A percentile compares a stretch with the other conserved stretches of the same genome.
These are phyloP conservation scores for Saprolegnia diclina DNA, from an alignment of 352 stramenopile species.

Conservation along the genomic window DNA sequence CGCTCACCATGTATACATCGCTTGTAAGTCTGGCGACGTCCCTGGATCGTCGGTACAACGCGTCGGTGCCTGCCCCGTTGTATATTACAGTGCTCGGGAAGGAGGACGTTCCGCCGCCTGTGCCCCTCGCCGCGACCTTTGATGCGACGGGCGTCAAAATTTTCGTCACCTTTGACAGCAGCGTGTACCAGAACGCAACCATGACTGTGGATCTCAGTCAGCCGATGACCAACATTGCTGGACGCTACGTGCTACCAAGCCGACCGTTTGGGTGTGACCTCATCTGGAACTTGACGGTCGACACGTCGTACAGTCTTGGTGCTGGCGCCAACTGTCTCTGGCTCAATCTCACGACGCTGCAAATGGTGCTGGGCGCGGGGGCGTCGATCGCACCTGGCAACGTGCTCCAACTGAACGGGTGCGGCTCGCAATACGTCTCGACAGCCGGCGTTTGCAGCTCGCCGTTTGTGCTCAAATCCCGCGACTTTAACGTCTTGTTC, in stretches of 20 bases:
- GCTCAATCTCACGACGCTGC: conserved; percentile 48
- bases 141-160: conserved; percentile 50
- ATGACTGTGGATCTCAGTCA: conserved; percentile 40
- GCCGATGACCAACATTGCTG: conserved; percentile 3
- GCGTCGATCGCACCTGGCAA: conserved; percentile 41
- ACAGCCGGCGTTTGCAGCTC: conserved; percentile 10
- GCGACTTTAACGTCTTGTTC: conserved; percentile 24
- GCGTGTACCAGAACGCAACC: conserved; percentile 54
- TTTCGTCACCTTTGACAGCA: conserved; percentile 54
- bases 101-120: conserved; percentile 51
- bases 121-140: conserved; percentile 44
- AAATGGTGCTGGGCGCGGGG: conserved; percentile 40
- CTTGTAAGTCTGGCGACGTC: not conserved
- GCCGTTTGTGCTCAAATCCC: conserved; percentile 18
- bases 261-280: conserved; percentile 40
- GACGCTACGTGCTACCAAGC: conserved; percentile 20
- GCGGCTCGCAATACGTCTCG: conserved; percentile 26
- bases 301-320: conserved; percentile 39
- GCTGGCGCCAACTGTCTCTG: conserved; percentile 40
- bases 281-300: conserved; percentile 39
- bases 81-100: conserved; percentile 33
- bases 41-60: conserved; percentile 9
- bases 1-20: conserved; percentile 11
- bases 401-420: conserved; percentile 49
- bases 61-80: conserved; percentile 30